phyloP scores from a whole-genome alignment of 2,329 filamentous ascomycete species.

The Plenodomus biglobosus region DNA sequence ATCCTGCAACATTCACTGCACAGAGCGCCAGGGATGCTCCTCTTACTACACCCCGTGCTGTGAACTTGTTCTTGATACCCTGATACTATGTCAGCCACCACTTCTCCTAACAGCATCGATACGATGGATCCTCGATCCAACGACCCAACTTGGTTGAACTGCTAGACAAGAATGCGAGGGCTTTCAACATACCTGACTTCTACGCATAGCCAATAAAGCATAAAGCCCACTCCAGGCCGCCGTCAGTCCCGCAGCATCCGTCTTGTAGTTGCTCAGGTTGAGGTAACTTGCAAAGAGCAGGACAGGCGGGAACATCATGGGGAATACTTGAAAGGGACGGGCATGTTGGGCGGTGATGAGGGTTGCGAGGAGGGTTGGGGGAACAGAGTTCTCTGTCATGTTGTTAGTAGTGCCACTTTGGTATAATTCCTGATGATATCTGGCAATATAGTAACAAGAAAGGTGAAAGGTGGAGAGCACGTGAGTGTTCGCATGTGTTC shows the following conservation, averaged over 20 bases:
- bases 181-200: constrained; percentile 53
- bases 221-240: constrained; percentile 68
- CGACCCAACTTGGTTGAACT: too few relatives aligned
- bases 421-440: not conserved
- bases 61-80: constrained; percentile 52
- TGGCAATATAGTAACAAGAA: not conserved
- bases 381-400: constrained; percentile 61
- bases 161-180: too few relatives aligned
- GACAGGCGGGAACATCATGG: constrained; percentile 67
- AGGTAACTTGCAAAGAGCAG: constrained; percentile 68
- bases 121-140: too few relatives aligned
- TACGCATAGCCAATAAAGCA: constrained; percentile 61
- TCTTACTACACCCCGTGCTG: constrained; percentile 54
- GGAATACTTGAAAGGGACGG: constrained; percentile 65
- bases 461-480: constrained; percentile 9
- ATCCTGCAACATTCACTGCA: constrained; percentile 53
- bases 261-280: constrained; percentile 63
- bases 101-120: too few relatives aligned
- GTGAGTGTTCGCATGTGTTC: constrained; percentile 12
- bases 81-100: constrained; percentile 12
- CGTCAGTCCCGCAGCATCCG: constrained; percentile 64
- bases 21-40: constrained; percentile 56
- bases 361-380: constrained; percentile 65
- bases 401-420: constrained; percentile 5
- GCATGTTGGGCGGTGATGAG: constrained; percentile 67